Conservation (phyloP, 1,284 basidiomycete species). For the Chondrostereum purpureum region DNA sequence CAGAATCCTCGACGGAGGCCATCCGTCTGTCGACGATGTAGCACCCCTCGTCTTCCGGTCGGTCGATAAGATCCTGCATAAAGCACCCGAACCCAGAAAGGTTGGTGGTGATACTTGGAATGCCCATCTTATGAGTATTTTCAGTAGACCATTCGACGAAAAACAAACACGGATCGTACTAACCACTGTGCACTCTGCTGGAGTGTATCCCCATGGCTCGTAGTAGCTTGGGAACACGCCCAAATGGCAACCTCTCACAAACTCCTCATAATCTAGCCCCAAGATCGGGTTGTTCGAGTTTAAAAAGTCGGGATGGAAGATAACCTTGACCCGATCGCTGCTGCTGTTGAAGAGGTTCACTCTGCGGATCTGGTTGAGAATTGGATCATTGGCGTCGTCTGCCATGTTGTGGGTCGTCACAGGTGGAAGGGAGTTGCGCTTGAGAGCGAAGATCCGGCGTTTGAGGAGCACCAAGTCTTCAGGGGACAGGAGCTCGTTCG, state of each 20-base stretch:
- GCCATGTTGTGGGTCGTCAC: conserved; percentile 98
- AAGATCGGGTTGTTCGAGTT: conserved; percentile 97
- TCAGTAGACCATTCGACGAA: neutral
- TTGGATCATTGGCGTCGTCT: conserved; percentile 88
- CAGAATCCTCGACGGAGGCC: conserved; percentile 88
- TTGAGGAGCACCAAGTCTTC: conserved; percentile 97
- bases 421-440: conserved; percentile 88
- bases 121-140: conserved; percentile 71
- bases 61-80: conserved; percentile 98
- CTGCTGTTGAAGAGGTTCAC: conserved; percentile 88
- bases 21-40: conserved; percentile 94
- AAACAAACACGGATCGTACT: conserved; percentile 21
- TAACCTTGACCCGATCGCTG: conserved; percentile 82
- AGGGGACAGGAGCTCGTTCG: conserved; percentile 76
- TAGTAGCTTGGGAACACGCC: conserved; percentile 98
- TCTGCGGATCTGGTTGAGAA: conserved; percentile 90
- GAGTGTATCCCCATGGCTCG: conserved; percentile 90
- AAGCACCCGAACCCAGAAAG: conserved; percentile 97
- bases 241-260: conserved; percentile 94
- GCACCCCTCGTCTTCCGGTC: conserved; percentile 79
- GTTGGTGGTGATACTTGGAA: conserved; percentile 96
- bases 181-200: conserved; percentile 80
- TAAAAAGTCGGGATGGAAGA: conserved; percentile 98
- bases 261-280: conserved; percentile 97
- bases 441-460: conserved; percentile 92